A percentile compares a stretch with the other conserved stretches of the same genome.
Evolutionary conservation across 176 grass and related monocot species (phyloP).

Genomic region (Eremochloa ophiuroides): DNA sequence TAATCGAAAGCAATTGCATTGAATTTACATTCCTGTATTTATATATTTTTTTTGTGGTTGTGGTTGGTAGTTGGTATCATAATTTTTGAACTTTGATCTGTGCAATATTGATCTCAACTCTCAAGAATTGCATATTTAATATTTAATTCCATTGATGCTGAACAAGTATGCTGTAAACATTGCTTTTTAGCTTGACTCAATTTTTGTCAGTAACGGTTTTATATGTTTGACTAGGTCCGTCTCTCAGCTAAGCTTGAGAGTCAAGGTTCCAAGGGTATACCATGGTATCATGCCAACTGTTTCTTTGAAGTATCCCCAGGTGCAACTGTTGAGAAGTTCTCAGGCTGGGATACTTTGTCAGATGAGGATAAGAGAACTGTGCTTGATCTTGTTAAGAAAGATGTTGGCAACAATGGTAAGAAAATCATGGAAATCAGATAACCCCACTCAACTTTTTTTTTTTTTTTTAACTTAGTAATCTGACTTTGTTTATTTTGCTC

Average conservation of each 20-base stretch:
- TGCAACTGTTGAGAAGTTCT: conserved; percentile 59
- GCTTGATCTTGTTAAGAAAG: conserved; percentile 55
- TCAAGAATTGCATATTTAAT: background rate
- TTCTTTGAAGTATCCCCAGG: conserved; percentile 70
- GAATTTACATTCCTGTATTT: background rate
- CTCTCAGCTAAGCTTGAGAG: conserved; percentile 75
- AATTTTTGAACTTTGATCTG: background rate
- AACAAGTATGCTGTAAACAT: background rate
- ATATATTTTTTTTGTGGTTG: background rate
- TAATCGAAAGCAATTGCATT: background rate
- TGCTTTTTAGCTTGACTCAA: conserved; percentile 11
- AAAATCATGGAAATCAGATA: conserved; percentile 12
- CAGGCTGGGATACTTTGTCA: conserved; percentile 71
- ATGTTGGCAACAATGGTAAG: conserved; percentile 38
- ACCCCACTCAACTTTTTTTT: background rate
- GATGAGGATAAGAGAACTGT: conserved; percentile 60
- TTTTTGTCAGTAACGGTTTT: conserved; percentile 27
- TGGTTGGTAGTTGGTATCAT: background rate
- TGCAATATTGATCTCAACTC: background rate
- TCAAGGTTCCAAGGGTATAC: conserved; percentile 57
- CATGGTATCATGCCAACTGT: conserved; percentile 78
- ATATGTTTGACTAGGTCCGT: conserved; percentile 61
- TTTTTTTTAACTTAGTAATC: conserved; percentile 3
- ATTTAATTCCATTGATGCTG: background rate
- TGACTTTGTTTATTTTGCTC: conserved; percentile 33